phyloP scores from a whole-genome alignment of 192 early-diverging fungal genomes.

The Linnemannia zychae region DNA sequence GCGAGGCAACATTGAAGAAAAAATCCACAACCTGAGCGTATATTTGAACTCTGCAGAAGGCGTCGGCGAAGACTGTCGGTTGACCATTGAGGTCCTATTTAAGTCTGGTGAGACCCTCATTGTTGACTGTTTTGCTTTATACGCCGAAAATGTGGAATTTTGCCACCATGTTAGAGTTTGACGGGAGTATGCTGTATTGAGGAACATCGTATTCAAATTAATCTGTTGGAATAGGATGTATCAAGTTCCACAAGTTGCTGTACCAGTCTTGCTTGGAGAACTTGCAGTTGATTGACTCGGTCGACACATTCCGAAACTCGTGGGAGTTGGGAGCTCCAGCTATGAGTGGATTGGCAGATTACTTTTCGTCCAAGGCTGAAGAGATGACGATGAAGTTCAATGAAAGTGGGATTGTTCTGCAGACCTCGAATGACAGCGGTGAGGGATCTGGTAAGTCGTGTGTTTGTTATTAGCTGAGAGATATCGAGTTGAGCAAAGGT shows the following conservation, averaged over 20 bases:
- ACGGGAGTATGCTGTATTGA: too few species aligned
- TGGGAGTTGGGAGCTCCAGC: constrained; percentile 30
- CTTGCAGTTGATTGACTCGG: constrained; percentile 21
- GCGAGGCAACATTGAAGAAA: constrained; percentile 43
- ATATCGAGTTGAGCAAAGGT: too few species aligned
- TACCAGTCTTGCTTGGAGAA: constrained; percentile 46
- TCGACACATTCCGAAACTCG: constrained; percentile 26
- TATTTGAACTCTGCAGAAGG: constrained; percentile 49
- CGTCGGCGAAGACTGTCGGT: constrained; percentile 42
- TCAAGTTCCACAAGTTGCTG: constrained; percentile 51
- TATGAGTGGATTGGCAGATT: constrained; percentile 33
- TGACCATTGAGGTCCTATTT: constrained; percentile 46
- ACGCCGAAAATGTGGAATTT: not conserved
- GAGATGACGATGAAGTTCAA: constrained; percentile 42
- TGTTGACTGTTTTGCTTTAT: not conserved
- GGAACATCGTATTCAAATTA: too few species aligned
- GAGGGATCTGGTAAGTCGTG: constrained; percentile 12
- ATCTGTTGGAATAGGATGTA: constrained; percentile 18
- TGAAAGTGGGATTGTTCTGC: constrained; percentile 24
- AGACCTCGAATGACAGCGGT: constrained; percentile 20
- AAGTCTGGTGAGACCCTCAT: constrained; percentile 38
- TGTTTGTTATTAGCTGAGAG: not conserved
- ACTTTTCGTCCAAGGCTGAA: constrained; percentile 46
- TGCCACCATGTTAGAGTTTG: constrained; percentile 5
- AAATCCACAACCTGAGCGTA: constrained; percentile 39